These are phyloP conservation scores for Cucurbita ficifolia DNA, from an alignment of 306 rosid genomes.

Conservation along the genomic window DNA sequence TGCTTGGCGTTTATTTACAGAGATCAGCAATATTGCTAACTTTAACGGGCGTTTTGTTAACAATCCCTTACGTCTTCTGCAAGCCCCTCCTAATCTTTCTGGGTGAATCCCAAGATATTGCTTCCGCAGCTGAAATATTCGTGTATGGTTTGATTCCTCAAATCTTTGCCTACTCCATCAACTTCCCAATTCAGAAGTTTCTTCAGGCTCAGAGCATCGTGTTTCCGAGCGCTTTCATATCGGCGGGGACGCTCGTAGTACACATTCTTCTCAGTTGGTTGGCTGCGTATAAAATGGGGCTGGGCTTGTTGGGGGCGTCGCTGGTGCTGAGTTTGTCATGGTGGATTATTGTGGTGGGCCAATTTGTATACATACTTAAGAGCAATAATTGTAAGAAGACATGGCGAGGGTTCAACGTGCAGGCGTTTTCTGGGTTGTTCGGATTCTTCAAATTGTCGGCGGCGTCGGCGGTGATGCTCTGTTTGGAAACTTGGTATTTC, in stretches of 20 bases:
- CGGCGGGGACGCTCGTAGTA: not conserved
- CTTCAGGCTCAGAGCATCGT: not conserved
- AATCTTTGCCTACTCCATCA: not conserved
- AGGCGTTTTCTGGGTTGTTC: conserved; percentile 37
- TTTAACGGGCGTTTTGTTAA: conserved; percentile 32
- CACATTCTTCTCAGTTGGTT: not conserved
- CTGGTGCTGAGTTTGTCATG: conserved; percentile 49
- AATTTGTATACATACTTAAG: conserved; percentile 22
- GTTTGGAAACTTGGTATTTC: conserved; percentile 66
- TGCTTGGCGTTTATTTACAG: conserved; percentile 58
- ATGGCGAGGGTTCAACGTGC: conserved; percentile 33
- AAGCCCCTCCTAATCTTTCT: conserved; percentile 17
- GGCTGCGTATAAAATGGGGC: conserved; percentile 22
- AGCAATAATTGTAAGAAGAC: conserved; percentile 22
- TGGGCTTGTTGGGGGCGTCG: conserved; percentile 48
- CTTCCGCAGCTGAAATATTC: not conserved
- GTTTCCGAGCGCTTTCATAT: not conserved
- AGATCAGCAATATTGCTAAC: conserved; percentile 35
- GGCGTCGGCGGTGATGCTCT: conserved; percentile 67
- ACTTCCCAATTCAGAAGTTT: not conserved
- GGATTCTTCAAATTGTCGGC: conserved; percentile 37
- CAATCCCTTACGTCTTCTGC: conserved; percentile 26
- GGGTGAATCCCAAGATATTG: not conserved
- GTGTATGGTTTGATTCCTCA: not conserved
- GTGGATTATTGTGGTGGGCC: conserved; percentile 64